Evolutionary conservation across 805 yeast genomes (phyloP), one percentile per base, ranked within the genome.

Genomic region (Ogataea angusta): DNA sequence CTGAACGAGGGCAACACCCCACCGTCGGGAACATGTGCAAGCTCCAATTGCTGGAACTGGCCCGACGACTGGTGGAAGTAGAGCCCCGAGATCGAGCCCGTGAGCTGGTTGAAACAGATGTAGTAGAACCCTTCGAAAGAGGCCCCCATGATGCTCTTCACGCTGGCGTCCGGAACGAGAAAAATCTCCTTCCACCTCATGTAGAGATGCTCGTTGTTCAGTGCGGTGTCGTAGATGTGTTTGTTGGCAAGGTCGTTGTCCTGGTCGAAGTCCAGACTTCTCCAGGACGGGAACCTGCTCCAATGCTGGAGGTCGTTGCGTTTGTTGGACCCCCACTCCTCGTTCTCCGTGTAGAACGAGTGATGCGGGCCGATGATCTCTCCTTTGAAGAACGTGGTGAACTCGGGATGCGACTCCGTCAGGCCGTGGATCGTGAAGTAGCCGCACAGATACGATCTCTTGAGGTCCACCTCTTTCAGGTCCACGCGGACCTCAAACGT

Each of bases 151-250:
- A 75, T 75, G 49, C 72, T 77, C 45, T 69, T 75, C n/a, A 82
- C 66, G 42, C 66, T 63, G 22, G 88, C 80, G 63, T 88, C 95
- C 0, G 95, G 95, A 7, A 85, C 80, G 45, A 90, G 64, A 56
- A 88, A 88, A 54, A 80, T 77, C 62, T 90, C 98, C 64, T 90
- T 90, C 98, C 98, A 90, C 51, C 96, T 73, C 96, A 90, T 90
- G 59, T 80, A 90, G 5, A 90, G 63, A 53, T 67, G 73, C 43
- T 79, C 72, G 46, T 70, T 64, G 34, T 67, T 49, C 4, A 61
- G 35, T 18, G 56, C 49, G 28, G 51, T 48, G 10, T 54, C 26
- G 44, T 64, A 63, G 9, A 55, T 48, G 12, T 51, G 42, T 10
- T 40, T 21, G 40, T 62, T 60, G 16, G 41, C 54, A 3, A 45